phyloP scores from a whole-genome alignment of 257 asterid genomes.

The Solanum gracilifrons region DNA sequence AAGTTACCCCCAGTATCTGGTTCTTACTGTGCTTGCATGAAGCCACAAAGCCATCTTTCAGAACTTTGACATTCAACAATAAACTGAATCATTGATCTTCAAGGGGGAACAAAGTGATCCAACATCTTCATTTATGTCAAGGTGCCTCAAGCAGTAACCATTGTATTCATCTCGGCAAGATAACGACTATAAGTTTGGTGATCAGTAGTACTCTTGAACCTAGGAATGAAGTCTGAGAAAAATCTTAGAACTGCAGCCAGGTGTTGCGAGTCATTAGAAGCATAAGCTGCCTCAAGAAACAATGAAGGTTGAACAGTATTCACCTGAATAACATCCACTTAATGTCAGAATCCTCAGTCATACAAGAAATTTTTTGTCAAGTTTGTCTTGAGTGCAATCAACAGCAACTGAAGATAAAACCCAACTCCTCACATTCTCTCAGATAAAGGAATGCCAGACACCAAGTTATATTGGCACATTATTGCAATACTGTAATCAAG shows the following conservation, averaged over 20 bases:
- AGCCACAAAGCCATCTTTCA: background rate
- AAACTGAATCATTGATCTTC: background rate
- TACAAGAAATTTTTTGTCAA: background rate
- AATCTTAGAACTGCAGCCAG: constrained; percentile 79
- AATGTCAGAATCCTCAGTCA: background rate
- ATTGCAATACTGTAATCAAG: background rate
- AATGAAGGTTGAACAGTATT: constrained; percentile 65
- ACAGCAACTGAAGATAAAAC: background rate
- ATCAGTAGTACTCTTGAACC: constrained; percentile 66
- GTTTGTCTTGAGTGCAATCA: background rate
- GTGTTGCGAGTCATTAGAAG: constrained; percentile 70
- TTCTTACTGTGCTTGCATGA: background rate
- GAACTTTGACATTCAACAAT: background rate
- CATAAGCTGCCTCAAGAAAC: constrained; percentile 81
- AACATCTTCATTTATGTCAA: background rate
- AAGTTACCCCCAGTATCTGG: background rate
- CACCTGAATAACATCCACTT: constrained; percentile 45
- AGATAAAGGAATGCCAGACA: background rate
- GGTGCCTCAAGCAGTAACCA: constrained; percentile 4
- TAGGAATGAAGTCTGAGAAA: constrained; percentile 82
- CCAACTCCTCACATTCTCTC: background rate
- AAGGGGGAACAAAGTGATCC: background rate
- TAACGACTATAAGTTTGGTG: constrained; percentile 31
- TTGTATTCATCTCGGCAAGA: constrained; percentile 49
- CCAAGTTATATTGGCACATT: background rate